Percentiles rank a stretch among this genome's conserved stretches.
phyloP scores from a whole-genome alignment of 805 yeast genomes.

The Phaffomyces antillensis region DNA sequence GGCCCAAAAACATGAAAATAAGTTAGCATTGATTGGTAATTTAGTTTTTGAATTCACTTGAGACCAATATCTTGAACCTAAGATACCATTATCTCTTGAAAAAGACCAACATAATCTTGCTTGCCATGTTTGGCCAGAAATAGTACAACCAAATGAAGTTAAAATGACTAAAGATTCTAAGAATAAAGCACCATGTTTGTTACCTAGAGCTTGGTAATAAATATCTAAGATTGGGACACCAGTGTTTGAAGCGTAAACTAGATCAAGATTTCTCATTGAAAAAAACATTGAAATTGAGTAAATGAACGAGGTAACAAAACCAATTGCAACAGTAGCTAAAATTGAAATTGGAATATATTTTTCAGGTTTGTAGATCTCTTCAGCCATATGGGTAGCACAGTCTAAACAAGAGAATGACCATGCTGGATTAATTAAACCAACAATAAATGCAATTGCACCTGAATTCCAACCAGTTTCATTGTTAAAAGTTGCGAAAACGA shows the following conservation, averaged over 20 bases:
- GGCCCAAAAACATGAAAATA: constrained; percentile 43
- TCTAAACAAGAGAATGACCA: constrained; percentile 65
- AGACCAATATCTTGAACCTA: constrained; percentile 43
- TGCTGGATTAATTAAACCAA: constrained; percentile 57
- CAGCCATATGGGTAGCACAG: constrained; percentile 68
- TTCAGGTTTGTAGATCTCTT: constrained; percentile 47
- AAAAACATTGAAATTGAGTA: constrained; percentile 51
- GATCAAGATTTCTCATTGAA: constrained; percentile 43
- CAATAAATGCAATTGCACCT: constrained; percentile 51
- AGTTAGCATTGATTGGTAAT: constrained; percentile 50
- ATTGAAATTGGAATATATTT: constrained; percentile 53
- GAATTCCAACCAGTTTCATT: constrained; percentile 54
- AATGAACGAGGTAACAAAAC: constrained; percentile 47
- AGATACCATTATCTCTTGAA: constrained; percentile 55
- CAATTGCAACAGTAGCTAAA: constrained; percentile 53
- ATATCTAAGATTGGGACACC: constrained; percentile 59
- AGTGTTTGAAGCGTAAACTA: constrained; percentile 38
- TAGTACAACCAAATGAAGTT: constrained; percentile 52
- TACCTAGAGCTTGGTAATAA: constrained; percentile 46
- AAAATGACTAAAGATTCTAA: constrained; percentile 41
- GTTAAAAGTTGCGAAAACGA: constrained; percentile 46
- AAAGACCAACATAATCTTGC: constrained; percentile 62
- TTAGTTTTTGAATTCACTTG: constrained; percentile 38
- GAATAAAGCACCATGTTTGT: constrained; percentile 46
- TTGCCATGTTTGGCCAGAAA: constrained; percentile 63